A percentile compares a stretch with the other conserved stretches of the same genome.
These are phyloP conservation scores for Aspergillus latus DNA, from an alignment of 2,329 filamentous ascomycete species.

Conservation along the genomic window DNA sequence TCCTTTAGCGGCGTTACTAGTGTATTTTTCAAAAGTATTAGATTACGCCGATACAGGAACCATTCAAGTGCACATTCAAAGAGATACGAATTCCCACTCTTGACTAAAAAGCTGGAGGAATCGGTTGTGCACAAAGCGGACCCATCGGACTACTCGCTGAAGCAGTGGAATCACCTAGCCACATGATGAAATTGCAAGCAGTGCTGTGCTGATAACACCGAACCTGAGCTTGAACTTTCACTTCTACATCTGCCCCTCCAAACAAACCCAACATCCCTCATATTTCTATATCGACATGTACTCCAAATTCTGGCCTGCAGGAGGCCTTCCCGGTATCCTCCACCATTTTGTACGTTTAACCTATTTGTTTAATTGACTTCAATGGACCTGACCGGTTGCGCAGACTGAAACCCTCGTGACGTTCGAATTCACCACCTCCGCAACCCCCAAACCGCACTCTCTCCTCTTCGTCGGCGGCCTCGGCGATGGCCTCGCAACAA, in stretches of 20 bases:
- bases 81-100: neutral
- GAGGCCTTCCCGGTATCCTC: slow-evolving; percentile 36
- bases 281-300: slow-evolving; percentile 24
- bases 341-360: slow-evolving; percentile 37
- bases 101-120: neutral
- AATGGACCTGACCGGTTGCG: neutral
- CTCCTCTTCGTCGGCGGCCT: slow-evolving; percentile 61
- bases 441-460: slow-evolving; percentile 44
- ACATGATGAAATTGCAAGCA: slow-evolving; percentile 1
- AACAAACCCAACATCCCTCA: neutral
- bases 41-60: neutral
- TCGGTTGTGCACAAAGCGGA: neutral
- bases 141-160: neutral
- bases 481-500: slow-evolving; percentile 56
- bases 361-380: neutral
- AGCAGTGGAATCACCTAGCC: neutral
- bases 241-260: slow-evolving; percentile 3
- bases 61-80: neutral
- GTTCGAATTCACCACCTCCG: slow-evolving; percentile 40
- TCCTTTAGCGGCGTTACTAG: slow-evolving; percentile 4
- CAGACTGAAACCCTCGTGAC: slow-evolving; percentile 38
- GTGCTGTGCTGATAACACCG: neutral
- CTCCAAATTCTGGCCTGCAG: slow-evolving; percentile 39
- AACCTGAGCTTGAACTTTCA: neutral
- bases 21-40: neutral